Base-by-base conservation (phyloP, 768 basidiomycete genomes). In the Termitomyces sp. region DNA sequence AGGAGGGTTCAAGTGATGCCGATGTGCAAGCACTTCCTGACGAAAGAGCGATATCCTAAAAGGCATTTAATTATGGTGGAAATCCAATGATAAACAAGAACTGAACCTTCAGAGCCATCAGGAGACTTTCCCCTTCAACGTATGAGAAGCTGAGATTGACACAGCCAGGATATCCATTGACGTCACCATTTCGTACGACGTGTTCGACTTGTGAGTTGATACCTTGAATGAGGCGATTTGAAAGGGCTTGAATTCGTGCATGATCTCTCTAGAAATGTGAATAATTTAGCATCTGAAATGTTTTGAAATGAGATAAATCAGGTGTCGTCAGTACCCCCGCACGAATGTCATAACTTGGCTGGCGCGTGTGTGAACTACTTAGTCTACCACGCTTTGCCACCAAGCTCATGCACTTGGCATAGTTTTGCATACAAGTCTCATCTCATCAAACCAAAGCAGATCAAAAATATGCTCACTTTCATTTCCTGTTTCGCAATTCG, bases 11-110 rank as follows among this genome's bases (percentile, higher is more conserved):
- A 55, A 99, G 79, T 8, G 96, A 98, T 9, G 97, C 97, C 0
- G 96, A 98, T 35, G 97, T 99, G 67, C 97, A 99, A 8, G 97
- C 97, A 67, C 94, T 96, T 40, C 97, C 97, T 7, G 96, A 98
- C 6, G 97, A 98, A 46, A 99, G 80, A 4, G 97, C 97, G 61
- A 98, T 90, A 67, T 98, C 93, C 93, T 94, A 56, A 2, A 54
- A 28, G 44, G 24, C 3, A 20, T 36, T 49, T 56, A 14, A 46
- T 58, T 55, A 45, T 45, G 59, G 51, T 54, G 30, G n/a, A 45
- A 16, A 41, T 62, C 48, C 49, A 22, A 46, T 14, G 35, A 10
- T 36, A 43, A 45, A 18, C 47, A 30, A 33, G 55, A 24, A 30
- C 64, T 76, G 55, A 61, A 88, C 94, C 83, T 99, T 99, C 64